phyloP scores from a whole-genome alignment of 1,284 basidiomycete species.

The Austroboletus niveus region DNA sequence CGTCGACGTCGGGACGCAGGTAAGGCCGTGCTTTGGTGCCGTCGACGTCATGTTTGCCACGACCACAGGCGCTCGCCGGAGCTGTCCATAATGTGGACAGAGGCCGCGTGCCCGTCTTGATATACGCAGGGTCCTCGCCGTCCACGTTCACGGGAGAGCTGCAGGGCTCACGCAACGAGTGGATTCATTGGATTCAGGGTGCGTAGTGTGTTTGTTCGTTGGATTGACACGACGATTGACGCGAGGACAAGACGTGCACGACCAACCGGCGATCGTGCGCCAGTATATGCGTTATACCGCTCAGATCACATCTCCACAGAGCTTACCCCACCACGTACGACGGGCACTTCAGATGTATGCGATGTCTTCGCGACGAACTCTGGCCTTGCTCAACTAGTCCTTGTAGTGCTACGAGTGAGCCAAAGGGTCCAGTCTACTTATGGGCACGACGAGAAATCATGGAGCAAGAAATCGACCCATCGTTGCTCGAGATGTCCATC shows the following conservation, averaged over 20 bases:
- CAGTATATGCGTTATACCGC: conserved; percentile 70
- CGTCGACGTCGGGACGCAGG: conserved; percentile 73
- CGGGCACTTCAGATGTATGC: conserved; percentile 61
- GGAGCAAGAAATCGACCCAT: conserved; percentile 57
- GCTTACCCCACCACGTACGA: conserved; percentile 47
- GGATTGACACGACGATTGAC: not conserved
- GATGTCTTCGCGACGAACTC: not conserved
- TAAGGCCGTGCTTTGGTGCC: conserved; percentile 17
- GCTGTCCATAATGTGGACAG: conserved; percentile 71
- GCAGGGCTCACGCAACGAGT: conserved; percentile 67
- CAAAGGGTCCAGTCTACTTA: conserved; percentile 69
- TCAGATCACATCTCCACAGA: conserved; percentile 55
- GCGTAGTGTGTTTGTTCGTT: not conserved
- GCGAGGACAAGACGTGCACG: conserved; percentile 51
- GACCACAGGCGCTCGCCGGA: conserved; percentile 56
- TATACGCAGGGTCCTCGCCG: conserved; percentile 69
- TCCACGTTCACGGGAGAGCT: conserved; percentile 54
- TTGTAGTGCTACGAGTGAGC: conserved; percentile 58
- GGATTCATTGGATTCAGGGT: conserved; percentile 74
- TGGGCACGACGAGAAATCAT: conserved; percentile 70
- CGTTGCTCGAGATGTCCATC: conserved; percentile 31
- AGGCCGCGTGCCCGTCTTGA: conserved; percentile 60
- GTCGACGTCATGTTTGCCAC: not conserved
- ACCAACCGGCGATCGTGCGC: conserved; percentile 64
- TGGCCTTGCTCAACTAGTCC: not conserved